Evolutionary conservation across 1,139 yeast species (phyloP), one percentile per base, ranked within the genome.

Genomic region (Debaryomycetaceae sp.): DNA sequence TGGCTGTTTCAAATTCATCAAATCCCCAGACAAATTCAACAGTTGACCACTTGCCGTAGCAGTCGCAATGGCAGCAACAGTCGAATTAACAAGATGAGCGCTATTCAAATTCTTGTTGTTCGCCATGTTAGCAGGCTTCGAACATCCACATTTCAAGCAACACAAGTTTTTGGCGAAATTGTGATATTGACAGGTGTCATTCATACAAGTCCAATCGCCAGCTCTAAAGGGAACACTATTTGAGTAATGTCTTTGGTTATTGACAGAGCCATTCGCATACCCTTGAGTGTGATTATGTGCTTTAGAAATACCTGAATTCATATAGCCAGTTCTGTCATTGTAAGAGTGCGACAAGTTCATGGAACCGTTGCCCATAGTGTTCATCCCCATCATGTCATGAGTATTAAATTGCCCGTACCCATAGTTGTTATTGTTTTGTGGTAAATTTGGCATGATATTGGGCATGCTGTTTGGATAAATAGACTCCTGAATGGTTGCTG

Each of bases 171-270:
- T 90, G 6, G 97, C 97, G 75, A 91, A 91, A 62, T 91, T 91
- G 65, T 91, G 97, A 62, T 90, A 91, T 41, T 82, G 77, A 62
- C 97, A 91, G 34, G 80, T 75, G 44, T 86, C 95, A 51, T 77
- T 79, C 30, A 78, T 69, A 70, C 97, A 90, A 63, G 89, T 90
- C 97, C 97, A 91, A 65, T 91, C 98, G 40, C 98, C 97, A 2
- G 97, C 97, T 57, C 97, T 79, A 65, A 91, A 91, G 13, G 97
- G 97, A 9, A 90, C 95, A 49, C 77, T 71, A 39, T 59, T 65
- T 34, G 61, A 60, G 46, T 63, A 63, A 40, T 44, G 34, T 43
- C 49, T 49, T 43, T 50, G 51, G 40, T 42, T 48, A 51, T 52
- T 54, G 35, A 53, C 44, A 35, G 54, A 51, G 13, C 49, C 37